Evolutionary conservation across 208 protist species (phyloP), one percentile per base, ranked within the genome.

Genomic region (Angomonas ambiguus): DNA sequence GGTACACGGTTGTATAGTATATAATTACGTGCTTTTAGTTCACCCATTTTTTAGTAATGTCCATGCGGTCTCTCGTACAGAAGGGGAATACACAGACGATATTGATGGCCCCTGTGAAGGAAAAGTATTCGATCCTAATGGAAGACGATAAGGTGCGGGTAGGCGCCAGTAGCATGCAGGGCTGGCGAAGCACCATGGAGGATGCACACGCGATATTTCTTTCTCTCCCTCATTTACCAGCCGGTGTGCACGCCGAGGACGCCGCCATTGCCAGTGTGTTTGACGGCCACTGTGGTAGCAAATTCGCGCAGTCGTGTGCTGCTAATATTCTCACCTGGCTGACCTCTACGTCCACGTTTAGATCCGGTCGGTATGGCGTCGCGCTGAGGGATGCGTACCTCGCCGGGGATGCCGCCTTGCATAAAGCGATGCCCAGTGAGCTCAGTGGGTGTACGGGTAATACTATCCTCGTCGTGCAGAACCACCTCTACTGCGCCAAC

Each of bases 401-500:
- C 48, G 42, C 58, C 45, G 91, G 87, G 5, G 91, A 96, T 72
- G 79, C 69, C 0, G 57, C 73, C 11, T 78, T 96, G 48, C 79
- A 86, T 31, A 87, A 84, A 61, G 76, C 76, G 34, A 83, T 91
- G 79, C 86, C 85, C 11, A 78, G 77, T 69, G 85, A 93, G 58
- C 53, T 84, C 38, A 93, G 87, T 69, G 91, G 91, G 16, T 93
- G 85, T 65, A 93, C 91, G 2, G 87, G 82, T 8, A 93, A 93
- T 68, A 89, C 79, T 51, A 74, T 94, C 32, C 62, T 96, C 18
- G 64, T 96, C 57, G 79, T 96, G 6, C 82, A 89, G 45, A 92
- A 91, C 56, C 83, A 95, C 53, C 56, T 98, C 42, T 97, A 97
- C 75, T 97, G 92, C 56, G 93, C 92, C 48, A 98, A 97, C 70